Conservation (phyloP, 2,329 filamentous ascomycete species). For the Aureobasidium musti region DNA sequence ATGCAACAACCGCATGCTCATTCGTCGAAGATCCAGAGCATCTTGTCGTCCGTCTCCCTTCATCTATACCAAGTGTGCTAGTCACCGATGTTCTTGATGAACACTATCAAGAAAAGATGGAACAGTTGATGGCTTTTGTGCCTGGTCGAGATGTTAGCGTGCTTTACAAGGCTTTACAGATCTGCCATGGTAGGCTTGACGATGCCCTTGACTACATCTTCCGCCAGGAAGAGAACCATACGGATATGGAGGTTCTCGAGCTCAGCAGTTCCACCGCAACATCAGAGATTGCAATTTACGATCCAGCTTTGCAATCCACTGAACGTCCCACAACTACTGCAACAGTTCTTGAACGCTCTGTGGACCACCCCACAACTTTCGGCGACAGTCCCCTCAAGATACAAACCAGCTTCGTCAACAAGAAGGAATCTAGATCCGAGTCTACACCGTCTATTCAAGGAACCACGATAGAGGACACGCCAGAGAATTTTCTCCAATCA, state of each 20-base stretch:
- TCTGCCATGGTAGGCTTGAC: constrained; percentile 56
- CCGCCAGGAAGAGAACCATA: constrained; percentile 40
- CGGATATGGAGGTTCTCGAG: constrained; percentile 33
- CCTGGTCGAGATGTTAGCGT: constrained; percentile 50
- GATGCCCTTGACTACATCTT: constrained; percentile 55
- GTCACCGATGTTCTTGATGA: constrained; percentile 56
- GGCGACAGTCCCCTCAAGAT: neutral
- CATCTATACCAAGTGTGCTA: constrained; percentile 40
- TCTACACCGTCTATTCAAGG: neutral
- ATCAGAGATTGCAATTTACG: neutral
- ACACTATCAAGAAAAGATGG: constrained; percentile 53
- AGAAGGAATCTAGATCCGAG: neutral
- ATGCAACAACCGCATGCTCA: neutral
- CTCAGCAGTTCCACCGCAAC: constrained; percentile 38
- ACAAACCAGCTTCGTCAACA: neutral
- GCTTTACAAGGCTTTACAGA: constrained; percentile 54
- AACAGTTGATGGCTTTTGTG: constrained; percentile 54
- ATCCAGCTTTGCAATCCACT: neutral
- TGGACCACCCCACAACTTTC: neutral
- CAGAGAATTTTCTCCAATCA: neutral
- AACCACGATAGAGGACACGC: neutral
- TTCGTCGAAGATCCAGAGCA: too few species aligned
- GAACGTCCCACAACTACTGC: too few species aligned
- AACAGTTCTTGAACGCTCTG: neutral
- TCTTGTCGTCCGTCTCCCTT: neutral